A percentile compares a stretch with the other conserved stretches of the same genome.
Conservation (phyloP, 1,139 yeast species). For the Arxiozyma slooffiae region DNA sequence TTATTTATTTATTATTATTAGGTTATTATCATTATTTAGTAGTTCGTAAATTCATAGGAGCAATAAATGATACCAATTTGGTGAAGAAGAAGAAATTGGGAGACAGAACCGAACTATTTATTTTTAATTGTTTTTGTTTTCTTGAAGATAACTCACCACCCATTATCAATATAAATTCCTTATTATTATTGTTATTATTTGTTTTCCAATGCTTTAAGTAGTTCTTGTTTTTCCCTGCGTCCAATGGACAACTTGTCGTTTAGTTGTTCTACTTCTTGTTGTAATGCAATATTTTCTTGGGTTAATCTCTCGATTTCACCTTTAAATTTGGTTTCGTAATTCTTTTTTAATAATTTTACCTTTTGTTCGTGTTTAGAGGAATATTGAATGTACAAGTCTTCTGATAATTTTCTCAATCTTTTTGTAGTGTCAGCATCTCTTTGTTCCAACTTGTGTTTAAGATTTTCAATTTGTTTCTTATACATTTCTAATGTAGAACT, state of each 20-base stretch:
- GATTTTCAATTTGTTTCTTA: slow-evolving; percentile 25
- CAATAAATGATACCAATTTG: neutral
- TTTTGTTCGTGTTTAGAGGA: slow-evolving; percentile 62
- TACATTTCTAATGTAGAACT: slow-evolving; percentile 7
- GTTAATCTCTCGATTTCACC: slow-evolving; percentile 36
- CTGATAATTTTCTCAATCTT: slow-evolving; percentile 49
- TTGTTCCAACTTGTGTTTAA: slow-evolving; percentile 14
- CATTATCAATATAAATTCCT: neutral
- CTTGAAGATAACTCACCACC: no score
- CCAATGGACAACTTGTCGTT: slow-evolving; percentile 40
- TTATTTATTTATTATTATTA: slow-evolving; percentile 2
- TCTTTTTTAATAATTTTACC: slow-evolving; percentile 44
- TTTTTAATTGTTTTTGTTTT: no score
- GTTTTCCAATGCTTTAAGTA: slow-evolving; percentile 43
- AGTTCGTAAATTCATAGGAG: neutral
- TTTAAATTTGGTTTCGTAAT: slow-evolving; percentile 43
- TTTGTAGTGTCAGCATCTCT: slow-evolving; percentile 41
- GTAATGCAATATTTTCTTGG: slow-evolving; percentile 36
- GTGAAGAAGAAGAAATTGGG: neutral
- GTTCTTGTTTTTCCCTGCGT: slow-evolving; percentile 45
- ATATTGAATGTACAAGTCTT: slow-evolving; percentile 57
- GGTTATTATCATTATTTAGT: neutral
- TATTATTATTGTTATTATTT: neutral
- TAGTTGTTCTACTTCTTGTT: slow-evolving; percentile 39
- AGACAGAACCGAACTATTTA: neutral